phyloP scores from a whole-genome alignment of 2,329 filamentous ascomycete genomes.

The Epichloe glyceriae region DNA sequence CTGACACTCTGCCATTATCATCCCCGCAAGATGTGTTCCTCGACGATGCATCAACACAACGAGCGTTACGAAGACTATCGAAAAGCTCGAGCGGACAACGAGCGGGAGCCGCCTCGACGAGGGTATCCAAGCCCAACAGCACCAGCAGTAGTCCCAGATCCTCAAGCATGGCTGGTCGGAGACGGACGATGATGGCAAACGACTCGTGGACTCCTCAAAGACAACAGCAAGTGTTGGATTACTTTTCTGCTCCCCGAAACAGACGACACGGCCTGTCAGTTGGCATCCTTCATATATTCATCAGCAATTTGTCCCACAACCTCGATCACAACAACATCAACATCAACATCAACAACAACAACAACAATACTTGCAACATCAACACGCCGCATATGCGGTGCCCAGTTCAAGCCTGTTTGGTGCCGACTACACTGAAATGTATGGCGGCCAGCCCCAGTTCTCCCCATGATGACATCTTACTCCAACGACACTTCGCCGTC shows the following conservation, averaged over 20 bases:
- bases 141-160: conserved; percentile 56
- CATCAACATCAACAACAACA: not conserved
- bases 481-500: conserved; percentile 46
- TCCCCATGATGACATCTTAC: conserved; percentile 40
- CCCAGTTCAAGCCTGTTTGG: conserved; percentile 21
- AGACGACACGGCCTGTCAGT: conserved; percentile 33
- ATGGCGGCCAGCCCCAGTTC: conserved; percentile 28
- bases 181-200: conserved; percentile 45
- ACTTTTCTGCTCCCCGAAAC: conserved; percentile 10
- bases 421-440: conserved; percentile 29
- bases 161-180: conserved; percentile 32
- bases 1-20: conserved; percentile 14
- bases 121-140: conserved; percentile 52
- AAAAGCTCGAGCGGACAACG: conserved; percentile 35
- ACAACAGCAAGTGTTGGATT: conserved; percentile 33
- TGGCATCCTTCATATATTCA: conserved; percentile 55
- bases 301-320: not conserved
- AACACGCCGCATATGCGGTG: conserved; percentile 25
- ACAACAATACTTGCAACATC: conserved; percentile 20
- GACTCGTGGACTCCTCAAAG: conserved; percentile 27
- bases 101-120: conserved; percentile 36
- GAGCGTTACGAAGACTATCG: conserved; percentile 34
- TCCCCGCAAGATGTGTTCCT: conserved; percentile 28
- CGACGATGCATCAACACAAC: conserved; percentile 40
- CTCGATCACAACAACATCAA: not conserved